Conservation (phyloP, 225 moss, liverwort and hornwort genomes). For the Marchantia paleacea region DNA sequence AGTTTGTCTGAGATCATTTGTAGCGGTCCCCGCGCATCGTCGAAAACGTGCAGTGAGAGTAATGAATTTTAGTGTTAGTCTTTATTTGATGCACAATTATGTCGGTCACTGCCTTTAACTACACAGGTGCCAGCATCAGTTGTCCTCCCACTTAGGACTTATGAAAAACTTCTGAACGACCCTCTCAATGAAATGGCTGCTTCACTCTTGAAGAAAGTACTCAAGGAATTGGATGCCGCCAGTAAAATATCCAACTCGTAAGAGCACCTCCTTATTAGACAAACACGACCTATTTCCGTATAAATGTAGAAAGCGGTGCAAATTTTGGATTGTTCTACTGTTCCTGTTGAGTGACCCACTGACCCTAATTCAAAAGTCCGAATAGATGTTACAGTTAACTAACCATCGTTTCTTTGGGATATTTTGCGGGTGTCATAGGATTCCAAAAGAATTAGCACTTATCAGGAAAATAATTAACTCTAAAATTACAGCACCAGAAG, state of each 20-base stretch:
- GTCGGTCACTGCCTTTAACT: background rate
- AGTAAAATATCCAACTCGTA: background rate
- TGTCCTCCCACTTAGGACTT: slow-evolving; percentile 26
- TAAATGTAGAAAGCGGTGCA: too few relatives aligned
- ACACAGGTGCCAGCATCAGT: slow-evolving; percentile 26
- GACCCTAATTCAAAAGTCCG: too few relatives aligned
- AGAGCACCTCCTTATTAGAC: background rate
- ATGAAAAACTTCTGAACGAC: slow-evolving; percentile 24
- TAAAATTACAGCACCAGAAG: slow-evolving; percentile 14
- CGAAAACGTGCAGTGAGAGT: too few relatives aligned
- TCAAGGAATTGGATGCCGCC: slow-evolving; percentile 19
- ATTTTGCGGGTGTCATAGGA: background rate
- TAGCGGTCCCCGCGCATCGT: too few relatives aligned
- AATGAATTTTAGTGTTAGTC: too few relatives aligned
- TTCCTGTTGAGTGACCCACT: too few relatives aligned
- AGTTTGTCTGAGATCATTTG: too few relatives aligned
- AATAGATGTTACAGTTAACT: background rate
- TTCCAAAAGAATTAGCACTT: slow-evolving; percentile 20
- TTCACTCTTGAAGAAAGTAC: background rate
- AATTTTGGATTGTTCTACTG: too few relatives aligned
- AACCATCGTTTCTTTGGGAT: background rate
- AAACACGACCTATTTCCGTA: too few relatives aligned
- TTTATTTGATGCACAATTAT: too few relatives aligned
- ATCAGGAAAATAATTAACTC: slow-evolving; percentile 18
- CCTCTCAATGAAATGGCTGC: slow-evolving; percentile 22